These are phyloP conservation scores for Candida koratica DNA, from an alignment of 805 yeast genomes.

Conservation along the genomic window DNA sequence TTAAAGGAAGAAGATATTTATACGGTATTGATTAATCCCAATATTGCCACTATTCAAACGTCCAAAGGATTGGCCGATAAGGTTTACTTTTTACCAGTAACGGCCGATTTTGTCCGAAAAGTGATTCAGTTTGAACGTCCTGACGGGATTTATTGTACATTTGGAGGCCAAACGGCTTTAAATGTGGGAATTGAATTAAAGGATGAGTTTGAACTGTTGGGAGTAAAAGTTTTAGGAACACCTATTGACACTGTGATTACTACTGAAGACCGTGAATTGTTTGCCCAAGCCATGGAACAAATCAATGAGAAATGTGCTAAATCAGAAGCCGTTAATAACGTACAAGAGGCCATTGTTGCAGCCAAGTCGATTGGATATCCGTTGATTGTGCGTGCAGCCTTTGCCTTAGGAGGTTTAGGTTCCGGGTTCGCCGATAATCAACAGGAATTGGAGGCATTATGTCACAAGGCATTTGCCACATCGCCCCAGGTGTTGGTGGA, in stretches of 20 bases:
- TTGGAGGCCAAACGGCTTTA: conserved; percentile 98
- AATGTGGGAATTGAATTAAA: conserved; percentile 95
- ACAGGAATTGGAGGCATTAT: conserved; percentile 75
- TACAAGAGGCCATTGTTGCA: conserved; percentile 90
- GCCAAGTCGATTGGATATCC: conserved; percentile 90
- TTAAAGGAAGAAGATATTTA: conserved; percentile 92
- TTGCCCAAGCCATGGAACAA: conserved; percentile 92
- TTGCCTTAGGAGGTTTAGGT: conserved; percentile 95
- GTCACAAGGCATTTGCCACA: conserved; percentile 89
- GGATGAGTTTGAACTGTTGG: conserved; percentile 89
- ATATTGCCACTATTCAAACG: conserved; percentile 95
- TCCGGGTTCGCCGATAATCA: conserved; percentile 91
- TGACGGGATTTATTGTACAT: conserved; percentile 91
- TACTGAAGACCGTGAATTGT: conserved; percentile 95
- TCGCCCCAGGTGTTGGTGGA: conserved; percentile 96
- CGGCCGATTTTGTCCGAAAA: conserved; percentile 92
- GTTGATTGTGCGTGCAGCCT: conserved; percentile 95
- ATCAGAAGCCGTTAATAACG: conserved; percentile 90
- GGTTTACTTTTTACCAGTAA: conserved; percentile 91
- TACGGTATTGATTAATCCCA: conserved; percentile 90
- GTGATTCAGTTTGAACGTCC: conserved; percentile 95
- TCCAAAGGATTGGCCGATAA: conserved; percentile 94
- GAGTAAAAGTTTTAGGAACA: conserved; percentile 94
- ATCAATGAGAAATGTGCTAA: conserved; percentile 94
- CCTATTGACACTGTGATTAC: conserved; percentile 95